These are phyloP conservation scores for Ascodesmis nigricans DNA, from an alignment of 495 filamentous ascomycete species.

Conservation along the genomic window DNA sequence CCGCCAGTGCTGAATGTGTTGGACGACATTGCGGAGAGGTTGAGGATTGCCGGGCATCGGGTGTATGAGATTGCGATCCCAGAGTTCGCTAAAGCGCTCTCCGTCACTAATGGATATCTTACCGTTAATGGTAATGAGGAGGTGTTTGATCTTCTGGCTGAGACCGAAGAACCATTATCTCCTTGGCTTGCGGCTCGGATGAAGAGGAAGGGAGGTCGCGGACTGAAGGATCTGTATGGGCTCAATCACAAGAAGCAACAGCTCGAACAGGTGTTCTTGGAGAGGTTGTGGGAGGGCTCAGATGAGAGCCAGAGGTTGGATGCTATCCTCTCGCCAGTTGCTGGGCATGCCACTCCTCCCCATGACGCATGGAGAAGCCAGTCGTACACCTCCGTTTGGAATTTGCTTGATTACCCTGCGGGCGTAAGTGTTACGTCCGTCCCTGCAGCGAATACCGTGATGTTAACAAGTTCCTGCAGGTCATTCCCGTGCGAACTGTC, in stretches of 20 bases:
- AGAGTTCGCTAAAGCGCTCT: conserved; percentile 20
- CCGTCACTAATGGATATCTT: not conserved
- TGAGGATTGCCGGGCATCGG: conserved; percentile 26
- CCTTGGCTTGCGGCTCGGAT: not conserved
- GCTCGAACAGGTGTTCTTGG: conserved; percentile 24
- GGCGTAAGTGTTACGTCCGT: conserved; percentile 19
- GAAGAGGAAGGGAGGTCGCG: conserved; percentile 34
- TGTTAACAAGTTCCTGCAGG: no score
- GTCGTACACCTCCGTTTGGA: conserved; percentile 55
- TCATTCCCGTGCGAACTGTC: not conserved
- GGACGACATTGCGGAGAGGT: conserved; percentile 24
- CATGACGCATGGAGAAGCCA: conserved; percentile 41
- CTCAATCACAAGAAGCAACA: conserved; percentile 27
- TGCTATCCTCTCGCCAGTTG: conserved; percentile 45
- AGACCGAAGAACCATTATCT: conserved; percentile 23
- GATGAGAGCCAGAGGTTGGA: conserved; percentile 38
- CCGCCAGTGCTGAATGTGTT: conserved; percentile 31
- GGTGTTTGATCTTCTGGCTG: not conserved
- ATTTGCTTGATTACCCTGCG: conserved; percentile 45
- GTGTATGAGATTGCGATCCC: conserved; percentile 26
- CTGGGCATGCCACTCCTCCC: conserved; percentile 35
- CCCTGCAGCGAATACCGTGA: conserved; percentile 33
- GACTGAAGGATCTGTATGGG: conserved; percentile 30
- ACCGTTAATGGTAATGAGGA: not conserved
- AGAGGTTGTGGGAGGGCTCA: conserved; percentile 21